These are phyloP conservation scores for Yarrowia sp. DNA, from an alignment of 805 yeast genomes.

Conservation along the genomic window DNA sequence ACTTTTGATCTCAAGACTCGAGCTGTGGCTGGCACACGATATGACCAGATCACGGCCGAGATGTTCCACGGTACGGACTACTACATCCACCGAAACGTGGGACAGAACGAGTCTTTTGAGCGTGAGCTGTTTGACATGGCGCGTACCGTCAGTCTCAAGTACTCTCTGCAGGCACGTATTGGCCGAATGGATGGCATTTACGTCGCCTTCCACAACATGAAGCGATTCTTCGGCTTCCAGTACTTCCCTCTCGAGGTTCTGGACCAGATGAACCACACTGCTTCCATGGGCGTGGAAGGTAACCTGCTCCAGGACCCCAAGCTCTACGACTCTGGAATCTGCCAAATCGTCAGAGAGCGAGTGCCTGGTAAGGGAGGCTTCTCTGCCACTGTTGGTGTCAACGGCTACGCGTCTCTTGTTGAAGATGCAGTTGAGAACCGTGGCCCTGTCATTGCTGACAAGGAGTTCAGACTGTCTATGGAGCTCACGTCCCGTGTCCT, in stretches of 20 bases:
- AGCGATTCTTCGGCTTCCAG: conserved; percentile 82
- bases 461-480: conserved; percentile 61
- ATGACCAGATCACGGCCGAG: conserved; percentile 46
- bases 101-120: conserved; percentile 75
- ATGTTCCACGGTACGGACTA: conserved; percentile 65
- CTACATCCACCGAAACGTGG: conserved; percentile 59
- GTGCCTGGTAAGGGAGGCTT: no score
- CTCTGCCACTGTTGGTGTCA: background rate
- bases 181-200: conserved; percentile 98
- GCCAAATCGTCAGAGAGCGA: no score
- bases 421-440: conserved; percentile 17
- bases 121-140: conserved; percentile 75
- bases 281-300: background rate
- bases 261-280: conserved; percentile 57
- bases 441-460: conserved; percentile 55
- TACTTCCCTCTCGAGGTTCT: conserved; percentile 73
- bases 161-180: conserved; percentile 85
- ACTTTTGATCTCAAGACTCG: conserved; percentile 89
- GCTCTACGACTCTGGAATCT: no score
- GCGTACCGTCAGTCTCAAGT: conserved; percentile 74
- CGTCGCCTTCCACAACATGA: conserved; percentile 83
- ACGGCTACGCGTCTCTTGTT: background rate
- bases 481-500: conserved; percentile 49
- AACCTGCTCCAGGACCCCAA: conserved; percentile 3
- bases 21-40: conserved; percentile 82